These are phyloP conservation scores for Spiraea crenata DNA, from an alignment of 331 rosid species.

Conservation along the genomic window DNA sequence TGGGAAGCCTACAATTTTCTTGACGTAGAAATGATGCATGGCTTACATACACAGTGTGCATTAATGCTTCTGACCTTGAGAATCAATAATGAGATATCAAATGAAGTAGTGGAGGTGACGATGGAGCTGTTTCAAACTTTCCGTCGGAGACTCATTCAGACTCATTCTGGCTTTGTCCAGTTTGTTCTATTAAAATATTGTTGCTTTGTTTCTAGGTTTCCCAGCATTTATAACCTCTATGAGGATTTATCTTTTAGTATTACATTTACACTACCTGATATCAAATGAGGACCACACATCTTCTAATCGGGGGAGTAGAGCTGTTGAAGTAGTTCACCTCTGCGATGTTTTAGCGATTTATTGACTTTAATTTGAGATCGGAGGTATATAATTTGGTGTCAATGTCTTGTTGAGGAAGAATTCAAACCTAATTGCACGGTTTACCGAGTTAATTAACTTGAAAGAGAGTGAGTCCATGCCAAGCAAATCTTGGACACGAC, in stretches of 20 bases:
- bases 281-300: too few relatives aligned
- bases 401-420: not conserved
- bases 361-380: conserved; percentile 10
- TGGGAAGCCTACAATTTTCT: conserved; percentile 5
- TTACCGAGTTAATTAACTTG: not conserved
- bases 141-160: too few relatives aligned
- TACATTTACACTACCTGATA: too few relatives aligned
- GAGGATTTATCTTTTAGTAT: too few relatives aligned
- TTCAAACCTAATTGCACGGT: not conserved
- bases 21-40: conserved; percentile 41
- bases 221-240: too few relatives aligned
- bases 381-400: too few relatives aligned
- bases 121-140: too few relatives aligned
- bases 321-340: not conserved
- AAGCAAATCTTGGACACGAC: not conserved
- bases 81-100: not conserved
- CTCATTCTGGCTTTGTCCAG: too few relatives aligned
- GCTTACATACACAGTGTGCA: conserved; percentile 33
- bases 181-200: too few relatives aligned
- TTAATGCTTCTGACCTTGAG: conserved; percentile 7
- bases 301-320: conserved; percentile 23
- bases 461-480: not conserved
- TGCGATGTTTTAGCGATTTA: conserved; percentile 5
- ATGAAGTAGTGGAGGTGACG: too few relatives aligned
- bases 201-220: too few relatives aligned